These are phyloP conservation scores for Hypoxylon fuscum DNA, from an alignment of 495 filamentous ascomycete species.

Conservation along the genomic window DNA sequence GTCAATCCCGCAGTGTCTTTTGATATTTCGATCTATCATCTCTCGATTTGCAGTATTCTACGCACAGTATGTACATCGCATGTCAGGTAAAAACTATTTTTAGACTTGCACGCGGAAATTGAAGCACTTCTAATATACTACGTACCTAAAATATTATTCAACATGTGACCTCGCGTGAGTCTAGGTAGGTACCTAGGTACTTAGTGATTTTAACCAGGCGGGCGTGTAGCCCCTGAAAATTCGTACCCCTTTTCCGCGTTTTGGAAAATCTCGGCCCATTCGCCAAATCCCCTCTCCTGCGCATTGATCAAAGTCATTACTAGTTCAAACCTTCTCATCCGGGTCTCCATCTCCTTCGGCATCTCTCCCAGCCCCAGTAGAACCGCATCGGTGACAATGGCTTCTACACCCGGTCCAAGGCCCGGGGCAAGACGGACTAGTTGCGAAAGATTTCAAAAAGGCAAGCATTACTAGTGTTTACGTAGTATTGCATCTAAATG, in stretches of 20 bases:
- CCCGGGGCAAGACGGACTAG: constrained; percentile 55
- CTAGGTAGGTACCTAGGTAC: too few relatives aligned
- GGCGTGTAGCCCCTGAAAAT: background rate
- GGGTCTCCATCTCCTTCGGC: background rate
- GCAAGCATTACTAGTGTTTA: too few relatives aligned
- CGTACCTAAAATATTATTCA: too few relatives aligned
- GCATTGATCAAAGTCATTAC: constrained; percentile 30
- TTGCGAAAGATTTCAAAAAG: constrained; percentile 68
- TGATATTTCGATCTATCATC: too few relatives aligned
- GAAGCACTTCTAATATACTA: too few relatives aligned
- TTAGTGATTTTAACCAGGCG: constrained; percentile 23
- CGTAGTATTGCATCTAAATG: too few relatives aligned
- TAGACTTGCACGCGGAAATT: too few relatives aligned
- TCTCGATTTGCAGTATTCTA: too few relatives aligned
- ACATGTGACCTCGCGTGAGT: too few relatives aligned
- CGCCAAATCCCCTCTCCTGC: constrained; percentile 24
- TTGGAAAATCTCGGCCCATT: constrained; percentile 24
- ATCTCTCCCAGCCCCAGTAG: constrained; percentile 33
- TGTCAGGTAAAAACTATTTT: too few relatives aligned
- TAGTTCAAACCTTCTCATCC: constrained; percentile 17
- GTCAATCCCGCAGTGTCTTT: too few relatives aligned
- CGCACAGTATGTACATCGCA: too few relatives aligned
- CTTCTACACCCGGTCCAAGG: constrained; percentile 48
- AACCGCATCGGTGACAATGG: constrained; percentile 51
- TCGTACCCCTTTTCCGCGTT: constrained; percentile 9